Percentiles rank a stretch among this genome's conserved stretches.
Conservation (phyloP, 2,329 filamentous ascomycete genomes). For the Exophiala aquamarina region DNA sequence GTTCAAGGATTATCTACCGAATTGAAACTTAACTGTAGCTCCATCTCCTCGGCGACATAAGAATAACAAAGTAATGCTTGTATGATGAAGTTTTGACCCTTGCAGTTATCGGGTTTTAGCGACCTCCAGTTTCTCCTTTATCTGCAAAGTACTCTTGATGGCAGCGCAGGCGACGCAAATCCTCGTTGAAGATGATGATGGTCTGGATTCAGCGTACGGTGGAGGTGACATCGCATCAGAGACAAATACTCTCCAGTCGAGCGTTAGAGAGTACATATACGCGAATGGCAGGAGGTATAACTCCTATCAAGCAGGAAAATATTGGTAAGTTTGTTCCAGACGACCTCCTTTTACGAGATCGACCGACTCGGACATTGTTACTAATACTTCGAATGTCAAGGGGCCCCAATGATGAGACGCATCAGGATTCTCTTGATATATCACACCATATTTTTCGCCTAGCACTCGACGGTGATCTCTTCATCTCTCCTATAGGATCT, state of each 20-base stretch:
- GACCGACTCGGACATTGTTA: background rate
- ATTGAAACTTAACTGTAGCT: no score
- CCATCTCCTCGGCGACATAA: no score
- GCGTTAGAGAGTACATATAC: conserved; percentile 35
- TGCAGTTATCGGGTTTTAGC: no score
- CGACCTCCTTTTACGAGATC: no score
- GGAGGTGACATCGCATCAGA: conserved; percentile 19
- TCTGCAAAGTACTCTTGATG: background rate
- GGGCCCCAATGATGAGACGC: conserved; percentile 33
- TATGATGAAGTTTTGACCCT: no score
- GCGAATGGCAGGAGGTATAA: conserved; percentile 20
- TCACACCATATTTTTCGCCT: background rate
- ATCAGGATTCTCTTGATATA: conserved; percentile 34
- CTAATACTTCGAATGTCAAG: background rate
- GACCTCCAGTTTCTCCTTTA: no score
- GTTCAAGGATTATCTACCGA: no score
- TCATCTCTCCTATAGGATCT: background rate
- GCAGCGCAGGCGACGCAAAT: background rate
- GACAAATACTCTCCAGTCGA: conserved; percentile 10
- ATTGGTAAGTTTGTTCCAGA: conserved; percentile 1
- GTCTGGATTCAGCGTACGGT: background rate
- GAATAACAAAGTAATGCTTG: no score
- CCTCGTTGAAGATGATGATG: conserved; percentile 1
- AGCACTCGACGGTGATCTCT: background rate
- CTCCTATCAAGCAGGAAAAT: conserved; percentile 14